phyloP scores from a whole-genome alignment of 2,329 filamentous ascomycete species.

The Pseudodiploospora longispora region DNA sequence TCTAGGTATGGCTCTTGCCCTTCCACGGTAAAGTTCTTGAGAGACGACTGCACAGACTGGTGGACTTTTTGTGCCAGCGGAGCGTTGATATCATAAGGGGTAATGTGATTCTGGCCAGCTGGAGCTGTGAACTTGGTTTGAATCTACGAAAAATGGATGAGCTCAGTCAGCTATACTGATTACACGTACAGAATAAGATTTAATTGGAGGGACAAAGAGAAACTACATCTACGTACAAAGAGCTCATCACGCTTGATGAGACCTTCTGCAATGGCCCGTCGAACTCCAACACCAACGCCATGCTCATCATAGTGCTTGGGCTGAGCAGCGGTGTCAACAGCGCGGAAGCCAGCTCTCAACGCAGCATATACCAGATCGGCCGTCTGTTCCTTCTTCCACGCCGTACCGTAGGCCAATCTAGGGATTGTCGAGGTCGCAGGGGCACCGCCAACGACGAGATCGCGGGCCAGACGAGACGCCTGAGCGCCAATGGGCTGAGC shows the following conservation, averaged over 20 bases:
- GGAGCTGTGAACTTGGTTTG: slow-evolving; percentile 78
- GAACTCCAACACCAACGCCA: slow-evolving; percentile 59
- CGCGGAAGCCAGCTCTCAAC: slow-evolving; percentile 60
- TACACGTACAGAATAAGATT: neutral
- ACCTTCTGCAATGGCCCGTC: slow-evolving; percentile 50
- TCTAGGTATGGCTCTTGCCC: slow-evolving; percentile 47
- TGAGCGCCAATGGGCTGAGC: slow-evolving; percentile 15
- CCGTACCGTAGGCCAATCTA: slow-evolving; percentile 66
- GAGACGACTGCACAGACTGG: slow-evolving; percentile 58
- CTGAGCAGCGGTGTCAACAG: slow-evolving; percentile 70
- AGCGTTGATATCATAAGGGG: slow-evolving; percentile 53
- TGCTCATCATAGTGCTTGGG: slow-evolving; percentile 71
- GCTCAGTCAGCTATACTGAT: neutral
- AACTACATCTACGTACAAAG: slow-evolving; percentile 40
- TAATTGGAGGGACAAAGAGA: too few species aligned
- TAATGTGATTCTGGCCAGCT: slow-evolving; percentile 49
- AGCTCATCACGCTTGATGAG: slow-evolving; percentile 49
- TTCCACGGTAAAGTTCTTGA: slow-evolving; percentile 50
- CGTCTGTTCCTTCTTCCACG: slow-evolving; percentile 72
- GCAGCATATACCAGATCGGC: slow-evolving; percentile 61
- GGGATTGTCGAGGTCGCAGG: slow-evolving; percentile 33
- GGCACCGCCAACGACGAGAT: slow-evolving; percentile 25
- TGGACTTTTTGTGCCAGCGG: slow-evolving; percentile 57
- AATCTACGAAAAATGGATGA: slow-evolving; percentile 34
- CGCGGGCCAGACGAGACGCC: slow-evolving; percentile 23